phyloP scores from a whole-genome alignment of 176 grass and related monocot species.

The Chloris gayana region DNA sequence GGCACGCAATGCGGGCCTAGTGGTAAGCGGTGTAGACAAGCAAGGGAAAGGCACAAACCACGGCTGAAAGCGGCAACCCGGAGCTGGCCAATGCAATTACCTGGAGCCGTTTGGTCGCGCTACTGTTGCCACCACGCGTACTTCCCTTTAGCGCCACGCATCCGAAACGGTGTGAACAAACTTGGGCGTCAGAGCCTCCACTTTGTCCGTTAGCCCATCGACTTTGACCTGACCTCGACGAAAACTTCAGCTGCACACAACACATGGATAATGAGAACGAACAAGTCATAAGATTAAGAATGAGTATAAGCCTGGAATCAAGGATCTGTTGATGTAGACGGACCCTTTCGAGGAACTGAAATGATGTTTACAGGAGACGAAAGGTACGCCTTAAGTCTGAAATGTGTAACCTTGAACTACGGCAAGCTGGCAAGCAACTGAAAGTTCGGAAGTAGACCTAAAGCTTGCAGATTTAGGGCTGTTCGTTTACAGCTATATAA shows the following conservation, averaged over 20 bases:
- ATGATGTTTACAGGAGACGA: slow-evolving; percentile 26
- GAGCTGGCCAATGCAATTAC: background rate
- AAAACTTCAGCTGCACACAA: slow-evolving; percentile 37
- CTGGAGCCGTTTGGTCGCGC: background rate
- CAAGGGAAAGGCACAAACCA: background rate
- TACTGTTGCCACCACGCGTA: slow-evolving; percentile 42
- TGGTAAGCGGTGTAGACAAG: background rate
- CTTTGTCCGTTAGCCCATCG: slow-evolving; percentile 20
- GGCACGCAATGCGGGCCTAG: background rate
- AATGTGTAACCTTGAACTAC: background rate
- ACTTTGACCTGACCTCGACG: slow-evolving; percentile 38
- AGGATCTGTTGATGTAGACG: slow-evolving; percentile 16
- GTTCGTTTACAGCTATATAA: too few species aligned
- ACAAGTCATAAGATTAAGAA: slow-evolving; percentile 15
- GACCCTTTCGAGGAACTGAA: background rate
- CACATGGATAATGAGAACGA: slow-evolving; percentile 32
- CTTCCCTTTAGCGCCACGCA: slow-evolving; percentile 52
- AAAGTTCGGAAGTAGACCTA: background rate
- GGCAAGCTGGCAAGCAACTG: background rate
- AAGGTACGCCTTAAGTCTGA: background rate
- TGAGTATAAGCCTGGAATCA: slow-evolving; percentile 19
- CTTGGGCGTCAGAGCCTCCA: background rate
- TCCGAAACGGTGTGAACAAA: slow-evolving; percentile 37
- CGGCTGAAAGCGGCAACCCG: background rate
- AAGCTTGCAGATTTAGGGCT: too few species aligned